Evolutionary conservation across 805 yeast genomes (phyloP), one percentile per base, ranked within the genome.

Genomic region (Phaffomyces thermotolerans): DNA sequence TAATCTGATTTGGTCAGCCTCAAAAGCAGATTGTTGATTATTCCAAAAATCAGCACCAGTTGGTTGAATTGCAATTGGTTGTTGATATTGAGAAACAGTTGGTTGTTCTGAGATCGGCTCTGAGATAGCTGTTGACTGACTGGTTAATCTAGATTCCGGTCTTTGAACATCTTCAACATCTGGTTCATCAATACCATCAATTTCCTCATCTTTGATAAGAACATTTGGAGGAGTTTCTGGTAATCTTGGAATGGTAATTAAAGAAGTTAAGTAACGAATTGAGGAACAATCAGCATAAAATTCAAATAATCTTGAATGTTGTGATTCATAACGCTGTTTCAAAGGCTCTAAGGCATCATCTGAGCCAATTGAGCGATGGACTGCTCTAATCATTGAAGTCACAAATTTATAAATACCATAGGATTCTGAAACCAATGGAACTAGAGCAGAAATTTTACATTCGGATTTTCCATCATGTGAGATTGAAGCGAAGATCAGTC

Each of bases 241-340:
- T 30, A 67, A 48, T 50, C 64, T 64, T 40, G 96, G 96, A 51
- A 86, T 79, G 2, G 88, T 81, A 38, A 90, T 82, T 59, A 90
- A 73, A 31, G 90, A 76, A 2, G 95, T 79, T 56, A 90, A 72
- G 55, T 81, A 87, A 59, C 84, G 83, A 48, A 91, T 78, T 0
- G 91, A 78, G 7, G 91, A 83, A 60, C 96, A 88, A 55, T 90
- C 96, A 23, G 91, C 85, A 65, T 86, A 91, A 53, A 91, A 88
- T 53, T 86, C 91, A 57, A 79, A 78, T 41, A 91, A 66, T 41
- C 84, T 68, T 42, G 74, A 67, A 57, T 78, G 84, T 29, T 59
- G 64, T 1, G 81, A 70, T 51, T 73, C 72, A 57, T 81, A 91
- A 41, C 91, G 71, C 33, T 79, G 79, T 50, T 79, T 71, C 49